A percentile compares a stretch with the other conserved stretches of the same genome.
Conservation (phyloP, 306 rosid species). For the Glycine tomentella region DNA sequence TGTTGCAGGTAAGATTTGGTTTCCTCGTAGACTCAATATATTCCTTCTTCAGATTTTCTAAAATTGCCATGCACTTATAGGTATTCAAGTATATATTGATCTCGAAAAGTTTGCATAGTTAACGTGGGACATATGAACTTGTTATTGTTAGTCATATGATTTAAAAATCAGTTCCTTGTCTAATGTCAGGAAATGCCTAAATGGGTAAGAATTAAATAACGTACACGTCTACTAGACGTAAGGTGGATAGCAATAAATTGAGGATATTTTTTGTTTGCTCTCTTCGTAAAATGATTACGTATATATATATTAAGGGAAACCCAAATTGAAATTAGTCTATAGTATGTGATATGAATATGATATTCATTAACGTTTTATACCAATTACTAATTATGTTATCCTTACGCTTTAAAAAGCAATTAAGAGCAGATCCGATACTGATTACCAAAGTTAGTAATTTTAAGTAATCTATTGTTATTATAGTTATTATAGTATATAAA, state of each 20-base stretch:
- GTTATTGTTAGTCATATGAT: slow-evolving; percentile 24
- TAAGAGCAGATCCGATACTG: background rate
- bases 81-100: background rate
- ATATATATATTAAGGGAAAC: background rate
- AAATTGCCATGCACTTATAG: background rate
- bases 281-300: too few species aligned
- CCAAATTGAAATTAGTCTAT: background rate
- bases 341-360: background rate
- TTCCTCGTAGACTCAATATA: background rate
- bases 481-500: background rate
- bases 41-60: background rate
- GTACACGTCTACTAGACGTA: slow-evolving; percentile 10
- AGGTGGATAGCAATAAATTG: background rate
- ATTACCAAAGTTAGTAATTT: background rate
- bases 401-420: background rate
- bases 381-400: slow-evolving; percentile 6
- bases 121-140: background rate
- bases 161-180: slow-evolving; percentile 4
- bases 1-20: slow-evolving; percentile 49
- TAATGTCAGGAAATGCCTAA: slow-evolving; percentile 13
- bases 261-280: background rate
- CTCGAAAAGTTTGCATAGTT: slow-evolving; percentile 3
- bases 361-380: slow-evolving; percentile 31
- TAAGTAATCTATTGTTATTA: background rate
- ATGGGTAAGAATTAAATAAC: slow-evolving; percentile 24